A percentile compares a stretch with the other conserved stretches of the same genome.
These are phyloP conservation scores for Penicillium sp. DNA, from an alignment of 2,329 filamentous ascomycete species.

Conservation along the genomic window DNA sequence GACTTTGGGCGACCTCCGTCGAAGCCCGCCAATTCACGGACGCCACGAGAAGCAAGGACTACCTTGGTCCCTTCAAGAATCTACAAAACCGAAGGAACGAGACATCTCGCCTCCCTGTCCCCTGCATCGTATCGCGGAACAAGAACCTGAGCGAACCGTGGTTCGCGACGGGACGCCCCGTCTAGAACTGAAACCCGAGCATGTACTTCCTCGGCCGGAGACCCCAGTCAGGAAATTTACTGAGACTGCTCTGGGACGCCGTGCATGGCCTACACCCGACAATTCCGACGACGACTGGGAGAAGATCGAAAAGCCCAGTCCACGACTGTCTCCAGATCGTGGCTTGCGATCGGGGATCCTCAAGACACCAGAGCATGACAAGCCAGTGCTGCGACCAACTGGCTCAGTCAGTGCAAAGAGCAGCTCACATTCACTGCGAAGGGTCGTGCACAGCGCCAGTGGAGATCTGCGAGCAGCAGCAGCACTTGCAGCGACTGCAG, in stretches of 20 bases:
- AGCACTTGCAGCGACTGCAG: slow-evolving; percentile 75
- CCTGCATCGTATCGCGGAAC: slow-evolving; percentile 59
- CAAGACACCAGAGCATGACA: slow-evolving; percentile 40
- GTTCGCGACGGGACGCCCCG: slow-evolving; percentile 36
- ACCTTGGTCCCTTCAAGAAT: slow-evolving; percentile 38
- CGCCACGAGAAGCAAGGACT: slow-evolving; percentile 33
- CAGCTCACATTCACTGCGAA: slow-evolving; percentile 60
- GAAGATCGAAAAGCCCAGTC: slow-evolving; percentile 35
- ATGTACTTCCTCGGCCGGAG: slow-evolving; percentile 39
- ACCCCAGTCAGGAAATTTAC: slow-evolving; percentile 40
- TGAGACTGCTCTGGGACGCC: slow-evolving; percentile 38
- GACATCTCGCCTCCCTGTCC: slow-evolving; percentile 45
- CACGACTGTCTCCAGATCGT: slow-evolving; percentile 9
- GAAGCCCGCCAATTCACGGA: slow-evolving; percentile 45
- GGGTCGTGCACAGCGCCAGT: slow-evolving; percentile 70
- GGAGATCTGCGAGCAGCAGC: slow-evolving; percentile 55
- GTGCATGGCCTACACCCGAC: slow-evolving; percentile 36
- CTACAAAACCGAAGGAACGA: slow-evolving; percentile 25
- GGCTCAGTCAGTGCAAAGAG: slow-evolving; percentile 48
- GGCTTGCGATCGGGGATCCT: slow-evolving; percentile 42
- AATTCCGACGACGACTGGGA: slow-evolving; percentile 26
- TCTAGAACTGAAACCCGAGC: slow-evolving; percentile 47
- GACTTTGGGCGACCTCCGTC: slow-evolving; percentile 35
- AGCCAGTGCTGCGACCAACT: slow-evolving; percentile 38
- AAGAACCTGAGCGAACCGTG: slow-evolving; percentile 51